A percentile compares a stretch with the other conserved stretches of the same genome.
Conservation (phyloP, 2,329 filamentous ascomycete genomes). For the Cercospora sp. region DNA sequence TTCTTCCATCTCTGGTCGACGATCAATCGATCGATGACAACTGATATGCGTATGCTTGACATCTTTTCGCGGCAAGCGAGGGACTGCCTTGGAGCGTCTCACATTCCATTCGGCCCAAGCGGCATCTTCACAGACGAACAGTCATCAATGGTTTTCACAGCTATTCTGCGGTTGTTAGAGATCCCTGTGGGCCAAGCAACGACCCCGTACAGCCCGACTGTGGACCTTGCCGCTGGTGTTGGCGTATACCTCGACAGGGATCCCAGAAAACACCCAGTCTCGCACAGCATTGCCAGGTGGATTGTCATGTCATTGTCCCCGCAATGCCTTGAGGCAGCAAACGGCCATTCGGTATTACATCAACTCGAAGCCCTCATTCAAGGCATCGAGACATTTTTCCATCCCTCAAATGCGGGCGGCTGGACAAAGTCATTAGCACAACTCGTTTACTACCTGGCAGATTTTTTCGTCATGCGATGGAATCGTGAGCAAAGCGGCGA, state of each 20-base stretch:
- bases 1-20: slow-evolving; percentile 97
- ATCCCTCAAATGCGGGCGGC: slow-evolving; percentile 88
- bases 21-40: slow-evolving; percentile 81
- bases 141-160: slow-evolving; percentile 88
- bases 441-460: slow-evolving; percentile 85
- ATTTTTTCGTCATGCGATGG: slow-evolving; percentile 97
- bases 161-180: slow-evolving; percentile 82
- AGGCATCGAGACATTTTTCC: slow-evolving; percentile 97
- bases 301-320: slow-evolving; percentile 92
- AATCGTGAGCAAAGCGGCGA: slow-evolving; percentile 93
- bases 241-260: slow-evolving; percentile 89
- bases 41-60: slow-evolving; percentile 86
- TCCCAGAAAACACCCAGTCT: slow-evolving; percentile 85
- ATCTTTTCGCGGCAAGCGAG: slow-evolving; percentile 82
- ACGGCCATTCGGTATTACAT: slow-evolving; percentile 68
- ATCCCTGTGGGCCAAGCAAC: slow-evolving; percentile 96
- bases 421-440: slow-evolving; percentile 92
- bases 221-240: slow-evolving; percentile 80
- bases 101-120: slow-evolving; percentile 79
- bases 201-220: slow-evolving; percentile 77
- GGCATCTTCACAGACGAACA: slow-evolving; percentile 93
- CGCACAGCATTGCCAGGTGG: slow-evolving; percentile 90
- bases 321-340: slow-evolving; percentile 70
- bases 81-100: slow-evolving; percentile 72
- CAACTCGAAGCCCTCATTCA: slow-evolving; percentile 89